phyloP scores from a whole-genome alignment of 2,329 filamentous ascomycete genomes.

The Rugonectria rugulosa region DNA sequence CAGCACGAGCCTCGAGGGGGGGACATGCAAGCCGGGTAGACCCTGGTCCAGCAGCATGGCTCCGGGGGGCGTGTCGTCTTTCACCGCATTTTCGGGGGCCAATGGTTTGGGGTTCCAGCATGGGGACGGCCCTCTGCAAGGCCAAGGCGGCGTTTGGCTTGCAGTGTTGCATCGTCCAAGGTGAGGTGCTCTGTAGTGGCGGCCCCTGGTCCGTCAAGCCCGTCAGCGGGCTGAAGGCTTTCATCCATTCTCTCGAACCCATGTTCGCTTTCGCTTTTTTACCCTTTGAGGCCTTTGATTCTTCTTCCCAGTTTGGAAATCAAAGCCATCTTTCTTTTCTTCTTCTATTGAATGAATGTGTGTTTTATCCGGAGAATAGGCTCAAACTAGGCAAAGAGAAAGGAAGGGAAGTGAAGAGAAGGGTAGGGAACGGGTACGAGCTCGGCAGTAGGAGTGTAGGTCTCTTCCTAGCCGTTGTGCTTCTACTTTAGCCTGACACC shows the following conservation, averaged over 20 bases:
- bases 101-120: constrained; percentile 25
- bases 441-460: too few species aligned
- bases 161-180: constrained; percentile 12
- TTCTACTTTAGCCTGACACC: constrained; percentile 19
- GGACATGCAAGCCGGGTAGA: constrained; percentile 37
- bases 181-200: constrained; percentile 7
- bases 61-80: constrained; percentile 32
- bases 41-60: constrained; percentile 30
- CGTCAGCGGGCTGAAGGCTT: background rate
- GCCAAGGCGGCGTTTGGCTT: constrained; percentile 15
- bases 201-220: background rate
- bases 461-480: background rate
- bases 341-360: background rate
- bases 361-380: background rate
- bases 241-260: too few species aligned
- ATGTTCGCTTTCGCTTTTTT: too few species aligned
- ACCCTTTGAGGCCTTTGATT: too few species aligned
- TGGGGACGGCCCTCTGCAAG: constrained; percentile 16
- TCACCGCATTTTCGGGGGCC: constrained; percentile 40
- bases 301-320: background rate
- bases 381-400: constrained; percentile 3
- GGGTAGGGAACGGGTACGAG: too few species aligned
- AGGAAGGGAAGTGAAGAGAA: too few species aligned
- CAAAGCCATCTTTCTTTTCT: background rate
- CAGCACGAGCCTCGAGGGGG: constrained; percentile 27